Conservation (phyloP, 352 stramenopile genomes). For the Thraustotheca clavata region DNA sequence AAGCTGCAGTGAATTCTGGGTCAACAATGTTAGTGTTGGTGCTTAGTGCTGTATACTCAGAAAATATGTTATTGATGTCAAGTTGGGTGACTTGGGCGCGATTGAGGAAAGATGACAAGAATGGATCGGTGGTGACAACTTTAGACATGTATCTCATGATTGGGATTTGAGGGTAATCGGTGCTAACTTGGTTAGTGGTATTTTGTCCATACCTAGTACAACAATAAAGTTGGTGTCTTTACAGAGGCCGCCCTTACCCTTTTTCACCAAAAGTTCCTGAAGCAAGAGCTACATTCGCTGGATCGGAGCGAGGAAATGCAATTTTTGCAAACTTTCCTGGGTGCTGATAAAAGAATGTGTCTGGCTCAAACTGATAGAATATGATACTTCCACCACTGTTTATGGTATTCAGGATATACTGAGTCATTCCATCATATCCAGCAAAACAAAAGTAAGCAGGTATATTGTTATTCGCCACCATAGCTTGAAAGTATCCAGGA, state of each 20-base stretch:
- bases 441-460: conserved; percentile 61
- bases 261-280: conserved; percentile 39
- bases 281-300: conserved; percentile 27
- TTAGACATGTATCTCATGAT: conserved; percentile 31
- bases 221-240: too few species aligned
- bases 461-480: conserved; percentile 38
- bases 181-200: conserved; percentile 36
- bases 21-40: conserved; percentile 21
- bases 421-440: conserved; percentile 30
- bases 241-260: conserved; percentile 27
- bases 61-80: conserved; percentile 35
- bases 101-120: conserved; percentile 20
- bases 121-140: not conserved
- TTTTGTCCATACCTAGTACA: conserved; percentile 21
- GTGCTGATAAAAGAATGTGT: conserved; percentile 36
- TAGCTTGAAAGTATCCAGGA: conserved; percentile 35
- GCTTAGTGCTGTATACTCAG: conserved; percentile 19
- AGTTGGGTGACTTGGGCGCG: conserved; percentile 30
- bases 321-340: conserved; percentile 35
- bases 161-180: conserved; percentile 32
- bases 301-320: conserved; percentile 25
- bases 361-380: conserved; percentile 51
- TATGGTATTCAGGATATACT: conserved; percentile 31
- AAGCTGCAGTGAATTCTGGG: conserved; percentile 34
- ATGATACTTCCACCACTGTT: conserved; percentile 25